Evolutionary conservation across 2,329 filamentous ascomycete genomes (phyloP), one percentile per base, ranked within the genome.

Genomic region (Aspergillus candidus): DNA sequence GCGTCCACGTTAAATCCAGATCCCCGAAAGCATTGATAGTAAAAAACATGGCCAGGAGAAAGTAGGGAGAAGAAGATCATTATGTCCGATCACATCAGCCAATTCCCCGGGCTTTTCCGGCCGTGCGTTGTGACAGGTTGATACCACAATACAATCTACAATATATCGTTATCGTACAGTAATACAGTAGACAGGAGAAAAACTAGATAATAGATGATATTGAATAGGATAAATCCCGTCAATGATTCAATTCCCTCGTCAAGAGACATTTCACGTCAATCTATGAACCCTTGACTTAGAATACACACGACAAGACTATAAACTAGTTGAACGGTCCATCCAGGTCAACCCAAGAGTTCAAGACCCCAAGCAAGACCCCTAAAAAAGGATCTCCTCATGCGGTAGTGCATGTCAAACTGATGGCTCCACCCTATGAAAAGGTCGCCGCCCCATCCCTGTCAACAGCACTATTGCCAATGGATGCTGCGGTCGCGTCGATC

Each of bases 391-490:
- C 18, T 41, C 40, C 38, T 40, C 13, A 48, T 44, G 44, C 44
- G 47, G 49, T 50, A 41, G 48, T 38, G 49, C 52, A 53, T 58
- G 56, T 55, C 59, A 56, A 57, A 58, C 42, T 53, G 55, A 59
- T 59, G 60, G 54, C 43, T 39, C 50, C 47, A 40, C 51, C 33
- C 36, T 41, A 41, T 34, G 17, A 14, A 12, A 41, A 40, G 32
- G 43, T 34, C 39, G 29, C 35, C 27, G 30, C 41, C 40, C 44
- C 52, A 53, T 58, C 54, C 54, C 50, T 63, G 58, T 52, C 56
- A 55, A 59, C 53, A 46, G 40, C 51, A 65, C 62, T 65, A 65
- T 65, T 65, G 62, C 54, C 56, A 62, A 61, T 62, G 58, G 58
- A 56, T 55, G 57, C 48, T 48, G 49, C 46, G 52, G 49, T 41